Percentiles rank a stretch among this genome's conserved stretches.
Conservation (phyloP, 73 alveolate species). For the Blepharisma japonicum region DNA sequence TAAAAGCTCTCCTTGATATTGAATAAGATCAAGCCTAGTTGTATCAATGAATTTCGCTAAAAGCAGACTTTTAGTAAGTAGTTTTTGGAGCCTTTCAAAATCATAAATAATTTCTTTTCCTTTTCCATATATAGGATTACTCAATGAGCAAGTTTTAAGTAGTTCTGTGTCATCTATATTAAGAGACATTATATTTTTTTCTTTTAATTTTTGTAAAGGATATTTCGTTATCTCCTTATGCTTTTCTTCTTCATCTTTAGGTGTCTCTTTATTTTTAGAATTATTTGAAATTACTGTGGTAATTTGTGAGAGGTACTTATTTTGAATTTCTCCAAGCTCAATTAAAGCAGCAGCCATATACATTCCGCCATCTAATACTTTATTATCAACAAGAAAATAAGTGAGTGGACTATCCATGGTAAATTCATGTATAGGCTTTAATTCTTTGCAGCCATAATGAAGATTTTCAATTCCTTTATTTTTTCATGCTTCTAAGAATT, state of each 20-base stretch:
- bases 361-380: background rate
- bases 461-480: too few relatives aligned
- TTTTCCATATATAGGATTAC: background rate
- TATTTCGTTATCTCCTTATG: background rate
- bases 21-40: background rate
- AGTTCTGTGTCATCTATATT: background rate
- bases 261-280: too few relatives aligned
- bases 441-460: too few relatives aligned
- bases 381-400: background rate
- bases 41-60: conserved; percentile 4
- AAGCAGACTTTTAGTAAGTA: background rate
- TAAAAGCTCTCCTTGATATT: conserved; percentile 3
- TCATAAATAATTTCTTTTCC: conserved; percentile 19
- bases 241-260: background rate
- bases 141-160: background rate
- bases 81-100: background rate
- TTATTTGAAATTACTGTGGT: too few relatives aligned
- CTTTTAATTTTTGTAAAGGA: background rate
- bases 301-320: background rate
- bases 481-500: too few relatives aligned
- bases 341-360: conserved; percentile 6
- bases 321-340: background rate
- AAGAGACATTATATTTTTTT: background rate
- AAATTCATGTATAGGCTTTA: too few relatives aligned
- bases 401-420: background rate